A percentile compares a stretch with the other conserved stretches of the same genome.
Evolutionary conservation across 176 grass and related monocot genomes (phyloP).

Genomic region (Canna indica): DNA sequence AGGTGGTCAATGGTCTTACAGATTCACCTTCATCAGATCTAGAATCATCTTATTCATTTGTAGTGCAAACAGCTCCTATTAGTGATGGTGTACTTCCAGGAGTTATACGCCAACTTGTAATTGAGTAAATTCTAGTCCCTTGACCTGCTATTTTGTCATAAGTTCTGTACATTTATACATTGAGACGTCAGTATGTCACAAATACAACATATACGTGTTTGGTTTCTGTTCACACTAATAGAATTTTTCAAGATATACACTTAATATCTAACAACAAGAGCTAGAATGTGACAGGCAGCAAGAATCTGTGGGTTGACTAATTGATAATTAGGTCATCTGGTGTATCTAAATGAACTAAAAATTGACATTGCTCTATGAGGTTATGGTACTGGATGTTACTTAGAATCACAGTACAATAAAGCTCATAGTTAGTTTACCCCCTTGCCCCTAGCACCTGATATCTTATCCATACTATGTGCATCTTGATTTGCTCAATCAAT

Average conservation of each 20-base stretch:
- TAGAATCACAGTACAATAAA: background rate
- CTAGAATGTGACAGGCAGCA: background rate
- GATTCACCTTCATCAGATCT: constrained; percentile 5
- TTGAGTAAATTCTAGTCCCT: constrained; percentile 43
- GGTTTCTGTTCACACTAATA: background rate
- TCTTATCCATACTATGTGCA: background rate
- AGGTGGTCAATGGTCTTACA: constrained; percentile 26
- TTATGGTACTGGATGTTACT: background rate
- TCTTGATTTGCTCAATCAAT: background rate
- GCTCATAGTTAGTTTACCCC: background rate
- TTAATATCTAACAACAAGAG: background rate
- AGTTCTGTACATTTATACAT: background rate
- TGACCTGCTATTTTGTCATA: background rate
- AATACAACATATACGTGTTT: background rate
- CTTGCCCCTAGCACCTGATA: background rate
- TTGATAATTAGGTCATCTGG: background rate
- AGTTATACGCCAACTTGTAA: constrained; percentile 69
- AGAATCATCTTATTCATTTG: constrained; percentile 23
- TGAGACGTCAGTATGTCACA: background rate
- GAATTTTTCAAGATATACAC: background rate
- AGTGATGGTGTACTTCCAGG: constrained; percentile 72
- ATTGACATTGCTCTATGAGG: background rate
- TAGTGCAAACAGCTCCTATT: constrained; percentile 70
- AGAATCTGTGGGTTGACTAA: background rate
- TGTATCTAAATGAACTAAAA: background rate